These are phyloP conservation scores for Rhodamnia rubescens DNA, from an alignment of 345 rosid species.

Conservation along the genomic window DNA sequence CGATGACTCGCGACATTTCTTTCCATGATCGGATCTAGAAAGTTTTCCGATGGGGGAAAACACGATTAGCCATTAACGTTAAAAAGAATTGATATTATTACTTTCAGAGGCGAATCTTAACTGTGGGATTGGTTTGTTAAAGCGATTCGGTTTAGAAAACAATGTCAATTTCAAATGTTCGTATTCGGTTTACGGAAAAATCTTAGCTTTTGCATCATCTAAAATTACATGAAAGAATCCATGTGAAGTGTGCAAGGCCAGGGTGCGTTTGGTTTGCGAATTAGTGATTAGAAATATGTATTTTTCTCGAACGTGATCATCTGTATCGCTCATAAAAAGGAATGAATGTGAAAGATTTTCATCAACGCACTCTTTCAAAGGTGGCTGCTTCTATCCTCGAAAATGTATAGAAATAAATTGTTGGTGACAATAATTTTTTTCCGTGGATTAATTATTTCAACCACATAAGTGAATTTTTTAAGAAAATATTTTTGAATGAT, in stretches of 20 bases:
- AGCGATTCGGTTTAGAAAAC: not conserved
- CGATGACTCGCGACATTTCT: not conserved
- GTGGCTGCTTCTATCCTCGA: not conserved
- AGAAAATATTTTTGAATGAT: not conserved
- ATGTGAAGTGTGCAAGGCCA: not conserved
- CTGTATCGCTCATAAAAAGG: not conserved
- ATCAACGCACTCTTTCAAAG: not conserved
- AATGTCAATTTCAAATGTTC: not conserved
- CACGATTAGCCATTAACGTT: not conserved
- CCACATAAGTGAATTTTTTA: not conserved
- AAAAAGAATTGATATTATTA: not conserved
- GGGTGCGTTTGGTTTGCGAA: fast-evolving
- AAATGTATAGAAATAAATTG: not conserved
- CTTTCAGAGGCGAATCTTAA: not conserved
- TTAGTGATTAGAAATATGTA: not conserved
- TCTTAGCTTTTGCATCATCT: not conserved
- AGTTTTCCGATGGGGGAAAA: not conserved
- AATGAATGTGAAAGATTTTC: not conserved
- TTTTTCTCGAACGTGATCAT: not conserved
- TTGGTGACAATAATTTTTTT: not conserved
- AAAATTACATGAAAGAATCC: not conserved
- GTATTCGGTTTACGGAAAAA: too few species aligned
- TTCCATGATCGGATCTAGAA: not conserved
- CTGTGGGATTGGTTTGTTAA: not conserved
- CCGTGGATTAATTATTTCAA: not conserved